phyloP scores from a whole-genome alignment of 2,329 filamentous ascomycete genomes.

The Nigrospora oryzae region DNA sequence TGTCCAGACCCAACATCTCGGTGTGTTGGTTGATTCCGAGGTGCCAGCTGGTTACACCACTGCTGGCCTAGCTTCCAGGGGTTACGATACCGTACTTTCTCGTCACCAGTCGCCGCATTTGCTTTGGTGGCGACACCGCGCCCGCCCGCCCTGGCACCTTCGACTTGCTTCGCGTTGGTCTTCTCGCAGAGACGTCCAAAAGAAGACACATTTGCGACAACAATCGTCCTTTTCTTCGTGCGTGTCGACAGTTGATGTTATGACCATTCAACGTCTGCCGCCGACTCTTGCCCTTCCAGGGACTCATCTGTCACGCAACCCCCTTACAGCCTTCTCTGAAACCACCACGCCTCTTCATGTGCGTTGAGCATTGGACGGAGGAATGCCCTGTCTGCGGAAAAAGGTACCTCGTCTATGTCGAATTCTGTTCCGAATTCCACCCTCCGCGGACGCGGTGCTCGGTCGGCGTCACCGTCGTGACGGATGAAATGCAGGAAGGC shows the following conservation, averaged over 20 bases:
- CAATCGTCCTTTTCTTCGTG: too few relatives aligned
- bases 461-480: constrained; percentile 27
- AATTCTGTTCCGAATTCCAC: constrained; percentile 43
- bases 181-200: too few relatives aligned
- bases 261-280: not conserved
- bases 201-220: too few relatives aligned
- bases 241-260: not conserved
- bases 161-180: too few relatives aligned
- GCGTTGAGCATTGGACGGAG: constrained; percentile 43
- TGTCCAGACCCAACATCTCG: too few relatives aligned
- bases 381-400: constrained; percentile 53
- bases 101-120: too few relatives aligned
- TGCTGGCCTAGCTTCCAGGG: too few relatives aligned
- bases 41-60: too few relatives aligned
- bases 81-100: too few relatives aligned
- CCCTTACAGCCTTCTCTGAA: not conserved
- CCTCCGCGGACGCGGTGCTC: constrained; percentile 40
- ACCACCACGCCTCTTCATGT: constrained; percentile 38
- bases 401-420: constrained; percentile 49
- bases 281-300: not conserved
- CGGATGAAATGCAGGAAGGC: constrained; percentile 40
- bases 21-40: too few relatives aligned
- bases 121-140: too few relatives aligned
- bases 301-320: not conserved
- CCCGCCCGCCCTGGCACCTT: too few relatives aligned